phyloP scores from a whole-genome alignment of 1,284 basidiomycete genomes.

The Trametes hirsuta region DNA sequence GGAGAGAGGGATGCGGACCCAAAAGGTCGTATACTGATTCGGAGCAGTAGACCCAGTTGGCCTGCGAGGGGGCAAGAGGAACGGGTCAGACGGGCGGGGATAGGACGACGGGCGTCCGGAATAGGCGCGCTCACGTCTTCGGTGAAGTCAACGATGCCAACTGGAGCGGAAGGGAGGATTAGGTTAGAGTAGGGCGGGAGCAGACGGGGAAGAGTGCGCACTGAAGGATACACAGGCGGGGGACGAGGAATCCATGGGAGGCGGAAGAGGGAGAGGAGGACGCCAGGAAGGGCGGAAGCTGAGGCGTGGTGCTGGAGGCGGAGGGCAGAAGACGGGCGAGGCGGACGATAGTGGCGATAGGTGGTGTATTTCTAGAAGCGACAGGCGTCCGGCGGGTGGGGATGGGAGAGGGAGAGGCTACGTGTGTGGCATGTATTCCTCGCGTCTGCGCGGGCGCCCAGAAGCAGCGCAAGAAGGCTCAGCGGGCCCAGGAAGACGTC shows the following conservation, averaged over 20 bases:
- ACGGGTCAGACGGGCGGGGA: constrained; percentile 14
- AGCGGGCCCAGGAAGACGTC: neutral
- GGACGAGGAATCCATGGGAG: constrained; percentile 37
- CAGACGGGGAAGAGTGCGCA: constrained; percentile 36
- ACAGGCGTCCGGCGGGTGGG: constrained; percentile 23
- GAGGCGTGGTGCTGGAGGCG: too few species aligned
- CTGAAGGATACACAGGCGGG: constrained; percentile 72
- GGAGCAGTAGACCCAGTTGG: constrained; percentile 70
- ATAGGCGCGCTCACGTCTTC: constrained; percentile 52
- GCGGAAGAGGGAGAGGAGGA: constrained; percentile 5
- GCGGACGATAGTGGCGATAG: constrained; percentile 26
- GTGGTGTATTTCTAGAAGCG: constrained; percentile 32
- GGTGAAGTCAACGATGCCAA: constrained; percentile 76
- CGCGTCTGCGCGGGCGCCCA: constrained; percentile 21
- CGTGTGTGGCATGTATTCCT: constrained; percentile 12
- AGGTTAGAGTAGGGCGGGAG: constrained; percentile 3
- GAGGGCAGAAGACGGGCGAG: constrained; percentile 19
- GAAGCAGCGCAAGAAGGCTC: neutral
- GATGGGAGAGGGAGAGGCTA: constrained; percentile 18
- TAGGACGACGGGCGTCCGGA: constrained; percentile 18
- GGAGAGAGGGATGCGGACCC: constrained; percentile 45
- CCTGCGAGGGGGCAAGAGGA: constrained; percentile 42
- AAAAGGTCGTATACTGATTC: constrained; percentile 72
- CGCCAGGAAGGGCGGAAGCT: constrained; percentile 10
- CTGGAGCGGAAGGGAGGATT: constrained; percentile 38